Conservation (phyloP, 2,329 filamentous ascomycete genomes). For the Aotearoamyces nothofagi region DNA sequence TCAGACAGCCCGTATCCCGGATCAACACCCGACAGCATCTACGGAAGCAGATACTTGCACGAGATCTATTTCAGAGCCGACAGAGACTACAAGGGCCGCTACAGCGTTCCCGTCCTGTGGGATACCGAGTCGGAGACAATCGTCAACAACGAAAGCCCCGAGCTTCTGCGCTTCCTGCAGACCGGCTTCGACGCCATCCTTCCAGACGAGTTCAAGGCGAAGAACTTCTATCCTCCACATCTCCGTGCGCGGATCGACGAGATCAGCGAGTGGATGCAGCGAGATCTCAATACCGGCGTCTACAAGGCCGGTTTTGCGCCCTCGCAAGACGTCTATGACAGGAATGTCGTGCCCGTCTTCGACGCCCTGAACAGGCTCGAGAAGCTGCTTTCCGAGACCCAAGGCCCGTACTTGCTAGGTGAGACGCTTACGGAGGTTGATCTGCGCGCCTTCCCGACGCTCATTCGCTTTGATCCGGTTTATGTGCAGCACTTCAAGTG, state of each 20-base stretch:
- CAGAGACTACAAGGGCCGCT: slow-evolving; percentile 47
- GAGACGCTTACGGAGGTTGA: slow-evolving; percentile 63
- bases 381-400: slow-evolving; percentile 37
- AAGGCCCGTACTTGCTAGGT: slow-evolving; percentile 60
- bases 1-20: slow-evolving; percentile 43
- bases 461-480: slow-evolving; percentile 49
- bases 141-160: slow-evolving; percentile 65
- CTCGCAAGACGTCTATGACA: slow-evolving; percentile 66
- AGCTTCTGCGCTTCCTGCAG: slow-evolving; percentile 71
- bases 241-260: slow-evolving; percentile 53
- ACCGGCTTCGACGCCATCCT: slow-evolving; percentile 58
- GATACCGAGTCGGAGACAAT: slow-evolving; percentile 48
- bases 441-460: slow-evolving; percentile 50
- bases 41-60: slow-evolving; percentile 43
- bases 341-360: slow-evolving; percentile 56
- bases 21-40: slow-evolving; percentile 44
- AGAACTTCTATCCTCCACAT: slow-evolving; percentile 51
- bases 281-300: slow-evolving; percentile 50
- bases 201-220: slow-evolving; percentile 34
- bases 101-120: slow-evolving; percentile 53
- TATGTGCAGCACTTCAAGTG: slow-evolving; percentile 53
- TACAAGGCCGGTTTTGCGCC: slow-evolving; percentile 71
- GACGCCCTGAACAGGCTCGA: slow-evolving; percentile 63
- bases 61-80: slow-evolving; percentile 52
- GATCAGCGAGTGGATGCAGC: slow-evolving; percentile 66